Evolutionary conservation across 2,329 filamentous ascomycete species (phyloP).

Genomic region (Pseudogymnoascus verrucosus): DNA sequence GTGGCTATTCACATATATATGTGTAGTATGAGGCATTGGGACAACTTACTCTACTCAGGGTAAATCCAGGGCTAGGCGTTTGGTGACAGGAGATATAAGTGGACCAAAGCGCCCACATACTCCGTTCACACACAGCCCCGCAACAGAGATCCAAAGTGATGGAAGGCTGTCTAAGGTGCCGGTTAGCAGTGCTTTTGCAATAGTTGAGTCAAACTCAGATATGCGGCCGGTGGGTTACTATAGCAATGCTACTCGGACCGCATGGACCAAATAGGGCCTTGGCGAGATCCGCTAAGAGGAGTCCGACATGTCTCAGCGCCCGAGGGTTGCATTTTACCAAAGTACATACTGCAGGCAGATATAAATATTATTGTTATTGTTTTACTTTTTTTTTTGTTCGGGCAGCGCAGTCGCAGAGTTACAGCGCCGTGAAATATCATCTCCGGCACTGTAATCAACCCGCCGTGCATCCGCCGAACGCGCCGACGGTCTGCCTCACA

Average conservation of each 20-base stretch:
- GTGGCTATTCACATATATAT: background rate
- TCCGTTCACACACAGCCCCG: background rate
- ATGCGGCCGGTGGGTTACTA: background rate
- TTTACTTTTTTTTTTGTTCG: background rate
- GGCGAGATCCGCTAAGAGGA: background rate
- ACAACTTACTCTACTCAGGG: background rate
- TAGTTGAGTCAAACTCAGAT: background rate
- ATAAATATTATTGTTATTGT: constrained; percentile 8
- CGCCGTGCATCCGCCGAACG: background rate
- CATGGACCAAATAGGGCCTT: constrained; percentile 1
- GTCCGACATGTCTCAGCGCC: background rate
- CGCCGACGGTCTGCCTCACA: background rate
- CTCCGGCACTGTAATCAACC: background rate
- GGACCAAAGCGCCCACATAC: background rate
- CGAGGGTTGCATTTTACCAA: background rate
- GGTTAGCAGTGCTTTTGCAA: background rate
- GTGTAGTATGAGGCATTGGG: background rate
- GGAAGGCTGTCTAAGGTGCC: constrained; percentile 3
- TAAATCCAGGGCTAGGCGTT: background rate
- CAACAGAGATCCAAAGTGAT: background rate
- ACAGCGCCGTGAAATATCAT: background rate
- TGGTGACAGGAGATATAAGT: constrained; percentile 1
- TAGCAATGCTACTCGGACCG: background rate
- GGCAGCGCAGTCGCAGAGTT: background rate
- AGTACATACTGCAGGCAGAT: constrained; percentile 1